Conservation (phyloP, 208 protist species). For the Trypanosoma platydactyli region DNA sequence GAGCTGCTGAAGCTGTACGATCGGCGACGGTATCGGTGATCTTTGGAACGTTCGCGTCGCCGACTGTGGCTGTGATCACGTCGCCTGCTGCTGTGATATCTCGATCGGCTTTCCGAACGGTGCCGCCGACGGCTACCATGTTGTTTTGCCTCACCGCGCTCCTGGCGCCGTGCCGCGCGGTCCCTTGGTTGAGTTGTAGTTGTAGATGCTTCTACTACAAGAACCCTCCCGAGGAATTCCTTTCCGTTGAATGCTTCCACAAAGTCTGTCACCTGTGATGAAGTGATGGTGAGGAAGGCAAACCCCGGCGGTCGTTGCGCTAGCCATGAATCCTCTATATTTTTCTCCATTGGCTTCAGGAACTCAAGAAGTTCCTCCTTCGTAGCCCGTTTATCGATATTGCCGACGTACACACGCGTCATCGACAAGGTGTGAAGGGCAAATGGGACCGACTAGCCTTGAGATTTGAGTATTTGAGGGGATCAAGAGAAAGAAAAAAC, state of each 20-base stretch:
- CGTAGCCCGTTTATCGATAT: conserved; percentile 31
- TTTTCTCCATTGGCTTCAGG: conserved; percentile 28
- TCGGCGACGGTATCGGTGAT: conserved; percentile 16
- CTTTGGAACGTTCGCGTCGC: conserved; percentile 25
- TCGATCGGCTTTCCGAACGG: conserved; percentile 18
- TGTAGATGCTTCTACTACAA: conserved; percentile 32
- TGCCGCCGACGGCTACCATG: conserved; percentile 11
- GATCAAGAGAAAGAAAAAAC: conserved; percentile 1
- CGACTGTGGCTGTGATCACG: conserved; percentile 19
- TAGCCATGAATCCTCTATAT: conserved; percentile 32
- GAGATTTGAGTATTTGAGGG: not conserved
- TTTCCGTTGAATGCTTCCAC: conserved; percentile 28
- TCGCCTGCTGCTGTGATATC: conserved; percentile 10
- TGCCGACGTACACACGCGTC: conserved; percentile 35
- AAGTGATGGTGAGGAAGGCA: conserved; percentile 28
- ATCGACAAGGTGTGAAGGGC: not conserved
- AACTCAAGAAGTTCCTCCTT: conserved; percentile 34
- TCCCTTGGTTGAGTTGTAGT: conserved; percentile 12
- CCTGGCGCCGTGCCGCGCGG: conserved; percentile 6
- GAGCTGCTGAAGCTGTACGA: conserved; percentile 31
- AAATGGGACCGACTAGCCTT: not conserved
- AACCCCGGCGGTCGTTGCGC: conserved; percentile 27
- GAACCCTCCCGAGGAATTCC: conserved; percentile 27
- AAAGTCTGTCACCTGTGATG: conserved; percentile 22
- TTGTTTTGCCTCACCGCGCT: conserved; percentile 7